A percentile compares a stretch with the other conserved stretches of the same genome.
Conservation (phyloP, 192 early-diverging fungal species). For the Cladochytrium replicatum region DNA sequence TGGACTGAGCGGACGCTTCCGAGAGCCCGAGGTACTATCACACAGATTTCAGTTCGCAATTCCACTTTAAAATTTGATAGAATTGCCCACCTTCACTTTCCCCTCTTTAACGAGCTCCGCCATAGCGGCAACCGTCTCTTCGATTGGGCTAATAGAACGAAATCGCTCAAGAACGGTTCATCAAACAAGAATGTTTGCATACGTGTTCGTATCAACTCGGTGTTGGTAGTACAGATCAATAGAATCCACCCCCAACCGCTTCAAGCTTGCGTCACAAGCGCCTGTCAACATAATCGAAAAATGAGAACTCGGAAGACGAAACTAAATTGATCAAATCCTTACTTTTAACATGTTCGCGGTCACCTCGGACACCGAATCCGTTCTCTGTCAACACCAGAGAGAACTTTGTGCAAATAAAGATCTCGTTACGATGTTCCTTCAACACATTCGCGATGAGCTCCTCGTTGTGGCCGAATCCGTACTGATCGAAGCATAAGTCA, state of each 20-base stretch:
- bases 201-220: conserved; percentile 42
- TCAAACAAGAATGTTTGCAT: conserved; percentile 23
- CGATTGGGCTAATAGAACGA: conserved; percentile 37
- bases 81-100: no score
- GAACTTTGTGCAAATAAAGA: conserved; percentile 58
- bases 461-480: conserved; percentile 48
- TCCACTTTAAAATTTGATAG: no score
- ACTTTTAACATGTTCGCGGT: conserved; percentile 22
- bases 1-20: conserved; percentile 45
- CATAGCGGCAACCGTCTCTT: conserved; percentile 52
- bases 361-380: conserved; percentile 2
- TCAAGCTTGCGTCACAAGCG: conserved; percentile 27
- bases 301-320: no score
- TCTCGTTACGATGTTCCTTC: conserved; percentile 33
- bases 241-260: conserved; percentile 41
- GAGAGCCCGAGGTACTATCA: conserved; percentile 51
- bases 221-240: conserved; percentile 61
- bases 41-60: no score
- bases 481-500: conserved; percentile 31
- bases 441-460: conserved; percentile 39
- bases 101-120: conserved; percentile 59
- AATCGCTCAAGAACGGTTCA: conserved; percentile 20
- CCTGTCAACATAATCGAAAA: conserved; percentile 38
- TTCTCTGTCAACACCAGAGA: conserved; percentile 26
- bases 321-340: no score